phyloP scores from a whole-genome alignment of 768 basidiomycete genomes.

The Trametes cubensis region DNA sequence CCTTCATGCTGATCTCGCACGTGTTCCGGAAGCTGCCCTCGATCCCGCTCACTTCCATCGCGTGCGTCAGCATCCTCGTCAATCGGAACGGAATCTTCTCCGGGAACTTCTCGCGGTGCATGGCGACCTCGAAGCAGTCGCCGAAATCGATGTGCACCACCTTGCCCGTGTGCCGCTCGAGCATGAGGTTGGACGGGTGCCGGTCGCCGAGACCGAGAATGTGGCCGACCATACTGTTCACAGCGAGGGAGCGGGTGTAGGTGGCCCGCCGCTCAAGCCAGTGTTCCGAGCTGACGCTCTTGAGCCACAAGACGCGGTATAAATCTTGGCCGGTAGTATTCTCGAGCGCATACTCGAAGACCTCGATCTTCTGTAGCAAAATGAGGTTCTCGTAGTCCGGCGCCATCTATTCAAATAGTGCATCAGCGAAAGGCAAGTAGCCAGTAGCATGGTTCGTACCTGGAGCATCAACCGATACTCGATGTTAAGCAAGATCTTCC shows the following conservation, averaged over 20 bases:
- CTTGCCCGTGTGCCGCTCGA: slow-evolving; percentile 90
- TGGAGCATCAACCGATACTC: slow-evolving; percentile 99
- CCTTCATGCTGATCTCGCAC: slow-evolving; percentile 97
- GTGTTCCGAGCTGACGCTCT: slow-evolving; percentile 92
- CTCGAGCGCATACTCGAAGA: slow-evolving; percentile 97
- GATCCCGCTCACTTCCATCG: slow-evolving; percentile 99
- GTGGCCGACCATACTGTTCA: slow-evolving; percentile 98
- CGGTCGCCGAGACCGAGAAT: slow-evolving; percentile 97
- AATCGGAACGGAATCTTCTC: slow-evolving; percentile 98
- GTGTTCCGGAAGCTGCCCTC: slow-evolving; percentile 96
- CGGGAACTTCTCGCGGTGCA: slow-evolving; percentile 98
- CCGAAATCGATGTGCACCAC: slow-evolving; percentile 98
- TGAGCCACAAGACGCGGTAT: slow-evolving; percentile 95
- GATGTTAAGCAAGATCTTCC: slow-evolving; percentile 95
- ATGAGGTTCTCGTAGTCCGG: slow-evolving; percentile 96
- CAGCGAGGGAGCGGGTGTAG: slow-evolving; percentile 92
- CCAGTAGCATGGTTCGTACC: slow-evolving; percentile 41
- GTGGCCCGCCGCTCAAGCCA: slow-evolving; percentile 97
- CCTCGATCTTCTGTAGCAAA: slow-evolving; percentile 96
- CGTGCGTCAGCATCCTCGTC: slow-evolving; percentile 97
- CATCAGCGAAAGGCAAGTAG: neutral
- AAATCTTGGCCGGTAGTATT: slow-evolving; percentile 98
- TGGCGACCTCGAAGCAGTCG: slow-evolving; percentile 97
- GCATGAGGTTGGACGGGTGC: slow-evolving; percentile 92
- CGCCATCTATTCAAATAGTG: slow-evolving; percentile 72